Evolutionary conservation across 495 filamentous ascomycete genomes (phyloP).

Genomic region (Aspergillus indologenus): DNA sequence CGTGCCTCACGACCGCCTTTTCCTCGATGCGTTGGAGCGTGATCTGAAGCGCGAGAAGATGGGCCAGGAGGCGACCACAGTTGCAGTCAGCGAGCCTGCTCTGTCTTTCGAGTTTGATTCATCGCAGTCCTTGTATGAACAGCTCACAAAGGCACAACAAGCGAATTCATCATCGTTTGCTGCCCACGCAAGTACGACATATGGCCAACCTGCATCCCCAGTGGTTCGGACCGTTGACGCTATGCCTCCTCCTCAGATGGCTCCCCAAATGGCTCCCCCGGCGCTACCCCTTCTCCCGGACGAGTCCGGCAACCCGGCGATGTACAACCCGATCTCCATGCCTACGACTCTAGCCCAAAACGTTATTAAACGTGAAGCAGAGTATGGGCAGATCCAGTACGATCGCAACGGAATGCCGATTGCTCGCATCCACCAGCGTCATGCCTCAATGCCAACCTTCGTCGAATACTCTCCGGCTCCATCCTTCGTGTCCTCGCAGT

Average conservation of each 20-base stretch:
- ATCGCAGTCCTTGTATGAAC: slow-evolving; percentile 97
- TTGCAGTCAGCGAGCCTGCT: slow-evolving; percentile 93
- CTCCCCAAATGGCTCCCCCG: slow-evolving; percentile 66
- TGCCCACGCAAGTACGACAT: slow-evolving; percentile 73
- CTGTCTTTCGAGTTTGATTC: slow-evolving; percentile 99
- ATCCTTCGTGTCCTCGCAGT: slow-evolving; percentile 94
- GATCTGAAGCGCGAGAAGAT: slow-evolving; percentile 99
- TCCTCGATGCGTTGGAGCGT: slow-evolving; percentile 94
- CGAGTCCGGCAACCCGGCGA: slow-evolving; percentile 71
- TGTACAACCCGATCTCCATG: slow-evolving; percentile 65
- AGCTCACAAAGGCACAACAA: slow-evolving; percentile 99
- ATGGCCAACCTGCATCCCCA: slow-evolving; percentile 77
- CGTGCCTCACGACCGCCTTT: slow-evolving; percentile 95
- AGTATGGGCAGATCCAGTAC: slow-evolving; percentile 74
- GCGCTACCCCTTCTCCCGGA: slow-evolving; percentile 76
- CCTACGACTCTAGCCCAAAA: slow-evolving; percentile 59
- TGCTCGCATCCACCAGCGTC: slow-evolving; percentile 76
- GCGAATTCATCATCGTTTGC: slow-evolving; percentile 95
- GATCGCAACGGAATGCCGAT: slow-evolving; percentile 88
- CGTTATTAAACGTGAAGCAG: slow-evolving; percentile 79
- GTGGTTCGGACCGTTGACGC: slow-evolving; percentile 86
- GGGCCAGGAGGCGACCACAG: slow-evolving; percentile 94
- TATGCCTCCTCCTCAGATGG: slow-evolving; percentile 76
- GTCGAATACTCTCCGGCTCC: slow-evolving; percentile 97
- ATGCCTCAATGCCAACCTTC: slow-evolving; percentile 95